These are phyloP conservation scores for Dalbergia cultrata DNA, from an alignment of 306 rosid species.

Conservation along the genomic window DNA sequence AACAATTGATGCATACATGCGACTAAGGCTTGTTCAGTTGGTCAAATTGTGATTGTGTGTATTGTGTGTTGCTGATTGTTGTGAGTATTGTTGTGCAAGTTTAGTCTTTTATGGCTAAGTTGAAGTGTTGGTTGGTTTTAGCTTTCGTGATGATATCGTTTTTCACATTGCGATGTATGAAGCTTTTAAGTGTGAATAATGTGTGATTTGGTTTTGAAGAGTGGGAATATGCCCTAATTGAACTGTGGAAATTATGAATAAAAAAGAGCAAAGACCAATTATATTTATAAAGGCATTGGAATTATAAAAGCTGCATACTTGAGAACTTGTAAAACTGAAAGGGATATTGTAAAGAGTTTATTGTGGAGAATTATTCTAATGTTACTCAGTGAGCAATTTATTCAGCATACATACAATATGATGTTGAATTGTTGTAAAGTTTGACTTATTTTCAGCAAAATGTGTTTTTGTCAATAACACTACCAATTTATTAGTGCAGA, in stretches of 20 bases:
- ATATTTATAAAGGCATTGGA: background rate
- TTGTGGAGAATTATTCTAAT: background rate
- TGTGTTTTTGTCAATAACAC: background rate
- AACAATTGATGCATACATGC: too few species aligned
- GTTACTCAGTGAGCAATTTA: constrained; percentile 21
- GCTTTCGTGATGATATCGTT: background rate
- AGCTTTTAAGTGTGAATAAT: background rate
- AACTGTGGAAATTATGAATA: background rate
- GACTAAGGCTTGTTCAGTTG: background rate
- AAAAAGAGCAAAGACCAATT: background rate
- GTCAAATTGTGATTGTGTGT: constrained; percentile 38
- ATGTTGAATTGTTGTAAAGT: constrained; percentile 24
- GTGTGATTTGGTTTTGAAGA: constrained; percentile 37
- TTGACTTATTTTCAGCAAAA: constrained; percentile 30
- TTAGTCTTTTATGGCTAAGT: constrained; percentile 8
- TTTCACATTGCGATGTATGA: constrained; percentile 6
- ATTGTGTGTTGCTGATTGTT: background rate
- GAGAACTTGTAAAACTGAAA: constrained; percentile 8
- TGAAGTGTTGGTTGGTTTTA: constrained; percentile 33
- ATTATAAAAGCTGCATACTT: constrained; percentile 6
- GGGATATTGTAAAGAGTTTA: background rate
- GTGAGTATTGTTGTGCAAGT: background rate
- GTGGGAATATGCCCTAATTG: constrained; percentile 9
- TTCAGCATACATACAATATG: constrained; percentile 7
- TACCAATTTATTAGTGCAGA: constrained; percentile 12